phyloP scores from a whole-genome alignment of 345 rosid species.

The Gossypium arboreum region DNA sequence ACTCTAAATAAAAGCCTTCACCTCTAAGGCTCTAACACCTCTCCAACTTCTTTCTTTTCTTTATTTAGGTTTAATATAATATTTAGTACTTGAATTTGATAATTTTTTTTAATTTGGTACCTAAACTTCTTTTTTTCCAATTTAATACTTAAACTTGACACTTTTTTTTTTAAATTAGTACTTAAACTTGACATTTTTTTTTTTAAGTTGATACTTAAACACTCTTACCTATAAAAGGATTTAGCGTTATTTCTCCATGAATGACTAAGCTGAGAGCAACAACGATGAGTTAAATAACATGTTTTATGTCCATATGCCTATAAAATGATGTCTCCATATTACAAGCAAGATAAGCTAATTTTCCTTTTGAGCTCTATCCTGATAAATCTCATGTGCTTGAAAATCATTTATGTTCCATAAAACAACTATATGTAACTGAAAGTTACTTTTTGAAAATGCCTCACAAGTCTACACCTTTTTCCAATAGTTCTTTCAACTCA shows the following conservation, averaged over 20 bases:
- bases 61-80: too few relatives aligned
- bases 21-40: too few relatives aligned
- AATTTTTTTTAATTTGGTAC: too few relatives aligned
- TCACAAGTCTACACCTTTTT: not conserved
- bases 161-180: too few relatives aligned
- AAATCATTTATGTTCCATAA: not conserved
- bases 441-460: not conserved
- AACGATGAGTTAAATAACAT: not conserved
- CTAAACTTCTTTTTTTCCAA: rapidly evolving
- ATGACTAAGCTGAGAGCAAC: not conserved
- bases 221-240: too few relatives aligned
- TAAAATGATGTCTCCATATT: not conserved
- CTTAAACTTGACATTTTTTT: too few relatives aligned
- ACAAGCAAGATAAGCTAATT: not conserved
- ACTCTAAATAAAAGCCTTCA: too few relatives aligned
- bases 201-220: too few relatives aligned
- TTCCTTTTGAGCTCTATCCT: not conserved
- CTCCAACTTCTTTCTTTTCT: too few relatives aligned
- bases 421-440: not conserved
- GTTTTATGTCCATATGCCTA: not conserved
- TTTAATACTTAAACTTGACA: too few relatives aligned
- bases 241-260: not conserved
- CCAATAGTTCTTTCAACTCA: not conserved
- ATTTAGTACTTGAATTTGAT: too few relatives aligned
- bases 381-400: not conserved